Conservation (phyloP, 192 early-diverging fungal genomes). For the Obelidium mucronatum region DNA sequence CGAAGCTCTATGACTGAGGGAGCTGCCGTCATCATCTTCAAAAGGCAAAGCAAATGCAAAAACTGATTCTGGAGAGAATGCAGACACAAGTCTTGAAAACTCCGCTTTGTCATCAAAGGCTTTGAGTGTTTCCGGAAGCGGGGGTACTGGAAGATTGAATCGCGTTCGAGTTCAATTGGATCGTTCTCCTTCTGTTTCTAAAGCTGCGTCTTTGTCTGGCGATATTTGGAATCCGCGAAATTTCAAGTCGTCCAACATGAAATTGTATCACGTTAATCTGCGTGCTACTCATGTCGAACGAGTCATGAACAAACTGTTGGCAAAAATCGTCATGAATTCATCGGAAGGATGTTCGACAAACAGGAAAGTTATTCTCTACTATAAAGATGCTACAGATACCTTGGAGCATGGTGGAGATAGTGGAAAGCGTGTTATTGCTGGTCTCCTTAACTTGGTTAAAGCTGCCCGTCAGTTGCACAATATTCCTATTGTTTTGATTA, state of each 20-base stretch:
- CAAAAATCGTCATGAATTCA: conserved; percentile 30
- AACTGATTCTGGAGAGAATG: neutral
- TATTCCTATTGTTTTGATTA: conserved; percentile 44
- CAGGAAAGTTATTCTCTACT: conserved; percentile 32
- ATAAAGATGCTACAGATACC: conserved; percentile 50
- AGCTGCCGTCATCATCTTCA: too few relatives aligned
- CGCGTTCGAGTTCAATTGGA: conserved; percentile 11
- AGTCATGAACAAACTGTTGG: conserved; percentile 11
- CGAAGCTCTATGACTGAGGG: too few relatives aligned
- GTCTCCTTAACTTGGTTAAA: conserved; percentile 40
- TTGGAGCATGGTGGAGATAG: conserved; percentile 32
- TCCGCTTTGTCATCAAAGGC: neutral
- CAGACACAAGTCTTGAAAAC: neutral
- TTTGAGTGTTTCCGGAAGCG: neutral
- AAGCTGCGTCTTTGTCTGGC: neutral
- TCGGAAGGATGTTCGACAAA: neutral
- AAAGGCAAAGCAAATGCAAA: neutral
- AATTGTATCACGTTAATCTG: conserved; percentile 26
- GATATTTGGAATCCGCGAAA: conserved; percentile 17
- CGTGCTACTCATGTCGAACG: conserved; percentile 31
- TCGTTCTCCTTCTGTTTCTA: neutral
- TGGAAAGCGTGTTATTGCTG: conserved; percentile 36
- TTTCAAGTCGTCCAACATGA: neutral
- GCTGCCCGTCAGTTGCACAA: conserved; percentile 5
- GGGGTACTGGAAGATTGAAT: neutral